These are phyloP conservation scores for Blastobotrys parvus DNA, from an alignment of 805 yeast species.

Conservation along the genomic window DNA sequence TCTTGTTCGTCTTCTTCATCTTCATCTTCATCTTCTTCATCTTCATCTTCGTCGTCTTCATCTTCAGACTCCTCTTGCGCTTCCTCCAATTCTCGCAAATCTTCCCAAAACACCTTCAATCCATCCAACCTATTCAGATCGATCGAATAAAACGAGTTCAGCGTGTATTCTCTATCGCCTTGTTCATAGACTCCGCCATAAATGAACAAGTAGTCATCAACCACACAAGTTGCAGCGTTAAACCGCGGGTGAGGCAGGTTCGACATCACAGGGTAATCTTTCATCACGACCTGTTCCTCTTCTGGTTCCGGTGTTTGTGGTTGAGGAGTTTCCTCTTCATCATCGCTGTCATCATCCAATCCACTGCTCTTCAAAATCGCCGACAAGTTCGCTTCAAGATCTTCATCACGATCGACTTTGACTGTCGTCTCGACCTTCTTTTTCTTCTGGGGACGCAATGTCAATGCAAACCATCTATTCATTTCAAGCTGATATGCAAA, in stretches of 20 bases:
- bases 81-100: conserved; percentile 46
- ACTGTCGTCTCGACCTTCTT: conserved; percentile 35
- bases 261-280: conserved; percentile 47
- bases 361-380: conserved; percentile 26
- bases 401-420: conserved; percentile 54
- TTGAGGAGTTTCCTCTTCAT: conserved; percentile 15
- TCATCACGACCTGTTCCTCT: conserved; percentile 28
- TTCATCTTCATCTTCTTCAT: conserved; percentile 66
- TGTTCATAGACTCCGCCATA: conserved; percentile 88
- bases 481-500: conserved; percentile 76
- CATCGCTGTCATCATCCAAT: conserved; percentile 21
- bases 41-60: conserved; percentile 50
- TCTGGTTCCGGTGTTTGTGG: conserved; percentile 6
- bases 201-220: conserved; percentile 74
- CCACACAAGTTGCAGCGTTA: conserved; percentile 76
- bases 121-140: conserved; percentile 87
- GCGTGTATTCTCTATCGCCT: conserved; percentile 75
- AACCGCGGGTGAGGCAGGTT: conserved; percentile 83
- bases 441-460: conserved; percentile 54
- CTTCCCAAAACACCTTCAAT: conserved; percentile 84
- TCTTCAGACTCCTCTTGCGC: conserved; percentile 38
- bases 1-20: conserved; percentile 49
- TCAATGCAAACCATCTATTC: conserved; percentile 79
- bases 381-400: conserved; percentile 73
- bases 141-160: conserved; percentile 79